Conservation (phyloP, 2,329 filamentous ascomycete species). For the Cercospora sojina region DNA sequence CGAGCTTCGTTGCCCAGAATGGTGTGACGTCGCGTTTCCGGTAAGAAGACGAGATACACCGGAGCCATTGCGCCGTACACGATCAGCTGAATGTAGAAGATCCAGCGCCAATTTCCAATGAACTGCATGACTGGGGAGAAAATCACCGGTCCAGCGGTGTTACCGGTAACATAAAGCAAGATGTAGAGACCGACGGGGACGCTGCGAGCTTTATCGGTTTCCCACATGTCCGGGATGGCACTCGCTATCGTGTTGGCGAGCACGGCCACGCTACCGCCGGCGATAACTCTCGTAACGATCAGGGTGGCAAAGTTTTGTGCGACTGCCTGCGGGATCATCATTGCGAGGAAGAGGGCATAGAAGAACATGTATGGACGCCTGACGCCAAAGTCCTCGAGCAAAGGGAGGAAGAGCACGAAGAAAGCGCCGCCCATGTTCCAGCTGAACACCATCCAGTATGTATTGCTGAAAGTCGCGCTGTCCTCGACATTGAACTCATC, state of each 20-base stretch:
- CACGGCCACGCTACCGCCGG: slow-evolving; percentile 40
- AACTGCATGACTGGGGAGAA: slow-evolving; percentile 38
- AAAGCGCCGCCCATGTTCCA: slow-evolving; percentile 42
- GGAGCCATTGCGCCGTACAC: slow-evolving; percentile 46
- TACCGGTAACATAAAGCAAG: slow-evolving; percentile 37
- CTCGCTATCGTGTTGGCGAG: slow-evolving; percentile 40
- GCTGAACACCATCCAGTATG: slow-evolving; percentile 41
- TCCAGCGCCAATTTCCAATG: slow-evolving; percentile 40
- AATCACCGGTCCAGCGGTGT: slow-evolving; percentile 40
- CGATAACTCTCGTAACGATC: slow-evolving; percentile 41
- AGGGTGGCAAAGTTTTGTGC: slow-evolving; percentile 43
- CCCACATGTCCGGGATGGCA: slow-evolving; percentile 44
- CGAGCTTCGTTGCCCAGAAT: slow-evolving; percentile 45
- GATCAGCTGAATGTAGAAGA: slow-evolving; percentile 46
- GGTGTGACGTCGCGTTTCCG: slow-evolving; percentile 50
- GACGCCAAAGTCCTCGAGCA: slow-evolving; percentile 43
- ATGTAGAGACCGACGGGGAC: slow-evolving; percentile 41
- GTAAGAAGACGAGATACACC: slow-evolving; percentile 43
- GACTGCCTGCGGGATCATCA: slow-evolving; percentile 43
- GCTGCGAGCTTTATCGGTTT: slow-evolving; percentile 34
- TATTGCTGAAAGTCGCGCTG: slow-evolving; percentile 39
- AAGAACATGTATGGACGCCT: slow-evolving; percentile 32
- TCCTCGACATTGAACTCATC: slow-evolving; percentile 38
- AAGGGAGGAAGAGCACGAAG: slow-evolving; percentile 40
- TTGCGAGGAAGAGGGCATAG: slow-evolving; percentile 40